Conservation (phyloP, 345 rosid species). For the Limnanthes douglasii region DNA sequence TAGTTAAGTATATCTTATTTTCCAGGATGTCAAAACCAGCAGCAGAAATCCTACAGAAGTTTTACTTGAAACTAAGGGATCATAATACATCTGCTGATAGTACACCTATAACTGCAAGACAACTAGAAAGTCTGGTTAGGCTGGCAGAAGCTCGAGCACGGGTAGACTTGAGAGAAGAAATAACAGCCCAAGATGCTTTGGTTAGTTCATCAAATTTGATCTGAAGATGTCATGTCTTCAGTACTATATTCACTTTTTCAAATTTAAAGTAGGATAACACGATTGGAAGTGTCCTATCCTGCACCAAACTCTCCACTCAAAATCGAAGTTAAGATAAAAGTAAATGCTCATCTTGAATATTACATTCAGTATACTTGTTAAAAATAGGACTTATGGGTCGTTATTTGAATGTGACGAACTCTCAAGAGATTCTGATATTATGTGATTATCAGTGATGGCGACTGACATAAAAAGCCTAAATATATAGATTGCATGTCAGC, state of each 20-base stretch:
- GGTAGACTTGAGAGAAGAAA: slow-evolving; percentile 82
- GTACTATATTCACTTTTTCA: background rate
- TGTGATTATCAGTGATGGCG: no score
- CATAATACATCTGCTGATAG: slow-evolving; percentile 79
- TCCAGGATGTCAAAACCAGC: slow-evolving; percentile 93
- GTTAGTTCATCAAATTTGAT: slow-evolving; percentile 24
- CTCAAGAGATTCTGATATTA: no score
- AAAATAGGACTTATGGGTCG: no score
- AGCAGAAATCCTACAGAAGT: slow-evolving; percentile 72
- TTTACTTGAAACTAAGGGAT: slow-evolving; percentile 82
- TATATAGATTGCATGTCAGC: no score
- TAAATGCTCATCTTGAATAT: slow-evolving; percentile 2
- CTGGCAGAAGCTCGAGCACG: slow-evolving; percentile 92
- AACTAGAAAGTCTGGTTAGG: slow-evolving; percentile 88
- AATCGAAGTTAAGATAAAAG: background rate
- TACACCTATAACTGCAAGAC: slow-evolving; percentile 96
- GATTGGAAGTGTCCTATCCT: background rate
- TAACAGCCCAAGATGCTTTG: slow-evolving; percentile 80
- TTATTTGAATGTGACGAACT: no score
- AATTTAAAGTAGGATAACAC: background rate
- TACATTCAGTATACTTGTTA: slow-evolving; percentile 2
- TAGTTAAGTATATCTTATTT: slow-evolving; percentile 9
- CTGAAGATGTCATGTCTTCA: background rate
- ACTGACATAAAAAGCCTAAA: no score
- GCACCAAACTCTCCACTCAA: background rate